These are phyloP conservation scores for Candida yuanshanica DNA, from an alignment of 805 yeast genomes.

Conservation along the genomic window DNA sequence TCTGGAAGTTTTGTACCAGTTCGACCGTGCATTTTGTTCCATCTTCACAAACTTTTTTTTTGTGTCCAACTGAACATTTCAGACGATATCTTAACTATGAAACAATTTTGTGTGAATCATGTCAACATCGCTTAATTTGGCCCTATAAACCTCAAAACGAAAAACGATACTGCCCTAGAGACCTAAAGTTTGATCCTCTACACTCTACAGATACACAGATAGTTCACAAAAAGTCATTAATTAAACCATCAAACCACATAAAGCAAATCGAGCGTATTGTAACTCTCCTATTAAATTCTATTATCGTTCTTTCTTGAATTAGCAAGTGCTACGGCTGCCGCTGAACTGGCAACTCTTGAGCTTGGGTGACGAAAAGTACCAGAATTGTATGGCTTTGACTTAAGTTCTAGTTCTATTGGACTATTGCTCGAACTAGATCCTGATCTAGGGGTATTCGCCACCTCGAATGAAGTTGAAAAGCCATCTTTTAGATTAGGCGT, in stretches of 20 bases:
- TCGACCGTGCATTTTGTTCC: too few relatives aligned
- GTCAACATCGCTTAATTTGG: too few relatives aligned
- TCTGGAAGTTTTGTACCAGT: too few relatives aligned
- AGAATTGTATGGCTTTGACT: slow-evolving; percentile 18
- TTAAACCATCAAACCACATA: background rate
- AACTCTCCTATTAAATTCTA: background rate
- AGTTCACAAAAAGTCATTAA: too few relatives aligned
- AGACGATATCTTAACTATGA: too few relatives aligned
- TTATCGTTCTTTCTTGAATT: background rate
- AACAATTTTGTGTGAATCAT: too few relatives aligned
- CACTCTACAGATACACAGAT: too few relatives aligned
- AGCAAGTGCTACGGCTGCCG: slow-evolving; percentile 12
- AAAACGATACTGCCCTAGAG: too few relatives aligned
- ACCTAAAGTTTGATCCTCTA: too few relatives aligned
- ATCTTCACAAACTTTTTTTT: too few relatives aligned
- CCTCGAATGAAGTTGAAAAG: slow-evolving; percentile 61
- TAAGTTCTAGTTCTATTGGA: slow-evolving; percentile 19
- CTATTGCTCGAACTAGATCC: slow-evolving; percentile 11
- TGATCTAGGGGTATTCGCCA: slow-evolving; percentile 55
- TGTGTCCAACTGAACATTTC: too few relatives aligned
- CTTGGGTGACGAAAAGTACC: slow-evolving; percentile 19
- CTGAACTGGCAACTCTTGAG: slow-evolving; percentile 13
- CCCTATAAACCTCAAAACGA: too few relatives aligned
- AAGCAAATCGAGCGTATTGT: background rate
- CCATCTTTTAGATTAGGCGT: slow-evolving; percentile 33